Base-by-base conservation (phyloP, 2,329 filamentous ascomycete genomes). In the Hypomyces perniciosus region DNA sequence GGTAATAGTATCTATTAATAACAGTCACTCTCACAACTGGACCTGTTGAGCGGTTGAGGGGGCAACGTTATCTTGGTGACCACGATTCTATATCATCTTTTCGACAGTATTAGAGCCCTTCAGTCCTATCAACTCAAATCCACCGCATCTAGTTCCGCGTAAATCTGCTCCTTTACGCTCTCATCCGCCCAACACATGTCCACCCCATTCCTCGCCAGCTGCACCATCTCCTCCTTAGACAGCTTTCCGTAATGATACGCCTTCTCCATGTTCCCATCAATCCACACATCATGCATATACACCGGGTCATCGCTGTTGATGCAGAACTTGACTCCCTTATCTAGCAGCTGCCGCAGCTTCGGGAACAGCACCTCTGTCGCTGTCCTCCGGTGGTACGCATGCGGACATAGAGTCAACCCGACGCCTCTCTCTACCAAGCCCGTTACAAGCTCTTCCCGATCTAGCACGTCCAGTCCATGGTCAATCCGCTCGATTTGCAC, bases 231-330 rank as follows among this genome's bases (percentile, higher is more conserved):
- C 28, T 30, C 40, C 42, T 72, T 65, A 6, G 56, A 63, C 35
- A 78, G 66, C 0, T 51, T 53, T 50, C 73, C 73, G 44, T 72
- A 69, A 4, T 61, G 65, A 47, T 70, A 69, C 6, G 67, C 64
- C 57, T 76, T 67, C 45, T 72, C 55, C 65, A 78, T 61, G 47
- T 75, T 76, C 8, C 74, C 70, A 52, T 71, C 62, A 28, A 78
- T 62, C 74, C 74, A 78, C 34, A 73, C 70, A 51, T 77, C 67
- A 51, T 76, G 69, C 69, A 91, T 90, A 62, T 88, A 88, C 6
- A 83, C 84, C 52, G 85, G 85, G 62, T 88, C 84, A 61, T 89
- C 85, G 57, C 81, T 85, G 66, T 89, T 89, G 63, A 90, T 80
- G 47, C 80, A 85, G 65, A 89, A 88, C 55, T 71, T 75, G 29